Evolutionary conservation across 176 grass and related monocot genomes (phyloP), one percentile per base, ranked within the genome.

Genomic region (Musa troglodytarum): DNA sequence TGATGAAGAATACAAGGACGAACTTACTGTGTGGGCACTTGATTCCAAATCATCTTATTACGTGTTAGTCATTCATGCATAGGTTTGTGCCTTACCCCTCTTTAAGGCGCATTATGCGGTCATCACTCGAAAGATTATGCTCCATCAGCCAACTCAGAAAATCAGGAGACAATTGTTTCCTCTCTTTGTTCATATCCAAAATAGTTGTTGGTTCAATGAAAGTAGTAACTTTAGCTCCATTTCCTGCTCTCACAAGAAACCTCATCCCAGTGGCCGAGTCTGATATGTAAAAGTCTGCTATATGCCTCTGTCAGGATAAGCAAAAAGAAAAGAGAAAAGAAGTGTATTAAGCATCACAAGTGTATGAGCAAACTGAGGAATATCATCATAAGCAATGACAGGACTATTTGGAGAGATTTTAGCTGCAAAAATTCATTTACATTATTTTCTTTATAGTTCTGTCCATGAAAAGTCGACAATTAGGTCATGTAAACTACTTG

Each of bases 201-300:
- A 77, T 23, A 3, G 65, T 87, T 22, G 72, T 83, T 10, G 14
- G 63, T 61, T 81, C 91, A 1, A 88, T 72, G 76, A 94, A 89
- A 23, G 80, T 71, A n/a, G 76, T 73, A 73, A 94, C 73, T 78
- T 57, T 75, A 1, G 66, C 76, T 11, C 84, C 76, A 53, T 94
- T 91, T 20, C 90, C 88, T 1, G 86, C 95, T 50, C 90, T 86
- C 49, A 98, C 95, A 1, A 84, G 87, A 79, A 91, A 98, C 58
- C 95, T 91, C 75, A 21, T 87, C 14, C 95, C 90, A 3, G 88
- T 84, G 53, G 74, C 85, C 52, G 81, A 76, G 17, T 98, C 90
- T 0, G 90, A 94, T 68, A 98, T 93, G 73, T 93, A 91, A 79
- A 93, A 97, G 62, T 88, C 90, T 16, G 83, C 57, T 54, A 81